Percentiles rank a stretch among this genome's conserved stretches.
phyloP scores from a whole-genome alignment of 164 flowering plant genomes.

The Aristolochia californica region DNA sequence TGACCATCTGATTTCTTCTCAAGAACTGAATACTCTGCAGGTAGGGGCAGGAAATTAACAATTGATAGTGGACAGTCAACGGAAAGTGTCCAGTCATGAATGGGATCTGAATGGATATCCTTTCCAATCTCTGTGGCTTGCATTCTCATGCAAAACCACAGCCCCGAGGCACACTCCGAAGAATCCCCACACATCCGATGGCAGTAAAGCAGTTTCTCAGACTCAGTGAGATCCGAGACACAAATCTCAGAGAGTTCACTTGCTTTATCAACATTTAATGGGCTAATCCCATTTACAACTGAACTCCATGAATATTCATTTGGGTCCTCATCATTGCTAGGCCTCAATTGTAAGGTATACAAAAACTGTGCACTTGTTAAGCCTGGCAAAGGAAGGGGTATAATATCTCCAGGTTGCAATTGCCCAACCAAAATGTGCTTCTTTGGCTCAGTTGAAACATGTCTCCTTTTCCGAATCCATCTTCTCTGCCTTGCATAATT shows the following conservation, averaged over 20 bases:
- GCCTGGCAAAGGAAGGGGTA: conserved; percentile 62
- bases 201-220: conserved; percentile 68
- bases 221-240: conserved; percentile 53
- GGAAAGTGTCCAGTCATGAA: conserved; percentile 78
- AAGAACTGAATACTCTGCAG: conserved; percentile 68
- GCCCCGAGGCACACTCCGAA: conserved; percentile 30
- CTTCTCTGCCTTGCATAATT: conserved; percentile 71
- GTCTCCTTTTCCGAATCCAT: conserved; percentile 65
- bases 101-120: conserved; percentile 69
- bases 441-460: conserved; percentile 13
- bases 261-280: conserved; percentile 15
- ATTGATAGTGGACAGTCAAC: conserved; percentile 68
- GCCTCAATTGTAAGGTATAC: conserved; percentile 50
- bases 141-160: conserved; percentile 76
- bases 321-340: conserved; percentile 21
- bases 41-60: conserved; percentile 61
- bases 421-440: conserved; percentile 46
- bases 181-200: conserved; percentile 43
- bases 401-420: conserved; percentile 64
- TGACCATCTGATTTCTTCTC: conserved; percentile 62
- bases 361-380: conserved; percentile 31
- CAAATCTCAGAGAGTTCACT: conserved; percentile 38
- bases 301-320: conserved; percentile 79
- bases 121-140: conserved; percentile 75
- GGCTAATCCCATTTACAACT: conserved; percentile 27